Percentiles rank a stretch among this genome's conserved stretches.
phyloP scores from a whole-genome alignment of 2,329 filamentous ascomycete species.

The Cyanodermella asteris region DNA sequence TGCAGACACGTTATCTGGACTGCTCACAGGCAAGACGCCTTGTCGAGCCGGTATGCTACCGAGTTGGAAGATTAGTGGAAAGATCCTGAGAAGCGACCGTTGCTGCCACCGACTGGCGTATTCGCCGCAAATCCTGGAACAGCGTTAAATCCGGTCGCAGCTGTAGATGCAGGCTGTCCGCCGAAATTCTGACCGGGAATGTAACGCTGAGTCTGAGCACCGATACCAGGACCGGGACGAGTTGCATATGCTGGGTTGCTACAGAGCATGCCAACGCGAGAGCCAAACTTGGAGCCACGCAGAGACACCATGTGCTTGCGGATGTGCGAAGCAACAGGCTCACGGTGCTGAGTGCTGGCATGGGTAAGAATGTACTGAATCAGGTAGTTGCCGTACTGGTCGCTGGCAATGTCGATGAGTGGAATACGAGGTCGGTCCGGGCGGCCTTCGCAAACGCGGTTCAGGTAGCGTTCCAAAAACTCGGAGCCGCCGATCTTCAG shows the following conservation, averaged over 20 bases:
- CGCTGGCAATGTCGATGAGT: slow-evolving; percentile 91
- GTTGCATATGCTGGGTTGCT: slow-evolving; percentile 82
- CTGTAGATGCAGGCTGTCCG: no score
- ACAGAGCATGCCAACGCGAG: slow-evolving; percentile 95
- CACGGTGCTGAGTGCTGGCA: slow-evolving; percentile 66
- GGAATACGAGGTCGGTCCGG: slow-evolving; percentile 84
- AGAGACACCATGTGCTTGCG: slow-evolving; percentile 98
- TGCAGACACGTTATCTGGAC: no score
- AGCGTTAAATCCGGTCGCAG: no score
- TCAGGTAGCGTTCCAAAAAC: slow-evolving; percentile 79
- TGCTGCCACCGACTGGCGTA: no score
- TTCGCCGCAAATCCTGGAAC: no score
- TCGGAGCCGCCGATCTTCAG: slow-evolving; percentile 85
- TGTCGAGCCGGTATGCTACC: no score
- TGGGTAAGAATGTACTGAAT: slow-evolving; percentile 94
- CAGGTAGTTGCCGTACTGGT: slow-evolving; percentile 97
- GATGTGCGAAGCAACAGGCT: slow-evolving; percentile 82
- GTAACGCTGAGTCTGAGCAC: no score
- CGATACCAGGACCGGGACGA: slow-evolving; percentile 65
- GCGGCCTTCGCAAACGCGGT: slow-evolving; percentile 80
- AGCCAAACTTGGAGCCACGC: slow-evolving; percentile 93
- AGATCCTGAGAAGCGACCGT: no score
- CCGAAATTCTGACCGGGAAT: no score
- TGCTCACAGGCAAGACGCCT: no score
- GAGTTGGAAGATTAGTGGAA: no score